Percentiles rank a stretch among this genome's conserved stretches.
Conservation (phyloP, 495 filamentous ascomycete genomes). For the Poronia punctata region DNA sequence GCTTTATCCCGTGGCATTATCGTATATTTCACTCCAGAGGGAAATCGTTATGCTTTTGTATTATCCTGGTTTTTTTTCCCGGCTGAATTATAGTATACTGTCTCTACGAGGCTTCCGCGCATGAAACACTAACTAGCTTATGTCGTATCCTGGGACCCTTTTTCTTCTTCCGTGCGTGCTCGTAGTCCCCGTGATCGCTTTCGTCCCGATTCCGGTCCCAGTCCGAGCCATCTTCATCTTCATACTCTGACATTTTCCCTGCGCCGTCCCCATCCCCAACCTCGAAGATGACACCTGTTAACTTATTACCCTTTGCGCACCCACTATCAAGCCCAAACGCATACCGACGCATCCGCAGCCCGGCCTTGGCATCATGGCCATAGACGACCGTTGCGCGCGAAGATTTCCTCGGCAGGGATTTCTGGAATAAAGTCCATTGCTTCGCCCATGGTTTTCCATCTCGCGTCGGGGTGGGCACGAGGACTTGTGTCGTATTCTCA, state of each 20-base stretch:
- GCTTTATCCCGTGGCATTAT: too few relatives aligned
- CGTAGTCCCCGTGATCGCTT: background rate
- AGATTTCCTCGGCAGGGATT: too few relatives aligned
- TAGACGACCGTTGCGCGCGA: conserved; percentile 60
- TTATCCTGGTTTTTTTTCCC: background rate
- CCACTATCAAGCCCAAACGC: conserved; percentile 80
- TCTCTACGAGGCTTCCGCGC: background rate
- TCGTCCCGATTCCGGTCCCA: conserved; percentile 10
- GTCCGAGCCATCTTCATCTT: conserved; percentile 7
- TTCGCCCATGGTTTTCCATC: too few relatives aligned
- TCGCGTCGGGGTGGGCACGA: too few relatives aligned
- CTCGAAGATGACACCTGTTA: conserved; percentile 74
- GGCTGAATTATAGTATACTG: too few relatives aligned
- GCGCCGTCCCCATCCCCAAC: conserved; percentile 17
- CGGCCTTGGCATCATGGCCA: conserved; percentile 74
- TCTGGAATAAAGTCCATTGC: too few relatives aligned
- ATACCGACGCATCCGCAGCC: conserved; percentile 57
- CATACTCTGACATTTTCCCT: conserved; percentile 12
- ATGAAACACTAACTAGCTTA: conserved; percentile 20
- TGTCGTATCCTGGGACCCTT: conserved; percentile 18
- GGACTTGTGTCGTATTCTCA: too few relatives aligned
- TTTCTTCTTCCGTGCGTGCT: conserved; percentile 1
- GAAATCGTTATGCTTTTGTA: too few relatives aligned
- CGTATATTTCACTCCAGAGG: too few relatives aligned
- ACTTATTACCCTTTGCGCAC: conserved; percentile 63